A percentile compares a stretch with the other conserved stretches of the same genome.
Evolutionary conservation across 805 yeast species (phyloP).

Genomic region (Kodamaea neixiangensis): DNA sequence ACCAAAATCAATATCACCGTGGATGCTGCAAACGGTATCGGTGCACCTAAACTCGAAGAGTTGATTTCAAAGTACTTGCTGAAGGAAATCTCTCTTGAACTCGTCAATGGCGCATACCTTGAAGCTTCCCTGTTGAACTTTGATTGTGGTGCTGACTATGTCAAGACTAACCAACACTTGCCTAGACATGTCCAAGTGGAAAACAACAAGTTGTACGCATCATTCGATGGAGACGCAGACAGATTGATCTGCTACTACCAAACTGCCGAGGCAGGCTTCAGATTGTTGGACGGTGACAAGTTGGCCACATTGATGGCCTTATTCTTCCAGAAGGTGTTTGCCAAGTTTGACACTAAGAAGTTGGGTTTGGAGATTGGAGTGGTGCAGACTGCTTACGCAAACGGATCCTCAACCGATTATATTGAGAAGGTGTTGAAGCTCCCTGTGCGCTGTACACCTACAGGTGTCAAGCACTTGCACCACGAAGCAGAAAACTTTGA

Average conservation of each 20-base stretch:
- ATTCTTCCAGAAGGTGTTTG: constrained; percentile 53
- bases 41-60: constrained; percentile 69
- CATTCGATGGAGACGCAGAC: constrained; percentile 98
- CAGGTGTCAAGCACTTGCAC: constrained; percentile 96
- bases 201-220: constrained; percentile 60
- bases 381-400: constrained; percentile 97
- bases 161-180: constrained; percentile 80
- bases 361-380: constrained; percentile 65
- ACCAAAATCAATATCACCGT: constrained; percentile 53
- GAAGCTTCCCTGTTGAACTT: constrained; percentile 64
- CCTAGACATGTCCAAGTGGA: constrained; percentile 56
- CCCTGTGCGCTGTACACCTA: constrained; percentile 87
- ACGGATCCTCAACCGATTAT: constrained; percentile 84
- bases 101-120: constrained; percentile 56
- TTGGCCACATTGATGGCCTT: constrained; percentile 82
- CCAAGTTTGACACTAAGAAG: constrained; percentile 48
- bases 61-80: constrained; percentile 46
- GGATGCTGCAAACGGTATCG: constrained; percentile 97
- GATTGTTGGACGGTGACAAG: constrained; percentile 87
- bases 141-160: constrained; percentile 94
- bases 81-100: constrained; percentile 39
- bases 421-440: constrained; percentile 59
- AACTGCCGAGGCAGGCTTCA: constrained; percentile 37
- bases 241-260: constrained; percentile 80
- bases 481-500: constrained; percentile 86